A percentile compares a stretch with the other conserved stretches of the same genome.
Conservation (phyloP, 1,139 yeast genomes). For the Protomyces arabidopsidicola region DNA sequence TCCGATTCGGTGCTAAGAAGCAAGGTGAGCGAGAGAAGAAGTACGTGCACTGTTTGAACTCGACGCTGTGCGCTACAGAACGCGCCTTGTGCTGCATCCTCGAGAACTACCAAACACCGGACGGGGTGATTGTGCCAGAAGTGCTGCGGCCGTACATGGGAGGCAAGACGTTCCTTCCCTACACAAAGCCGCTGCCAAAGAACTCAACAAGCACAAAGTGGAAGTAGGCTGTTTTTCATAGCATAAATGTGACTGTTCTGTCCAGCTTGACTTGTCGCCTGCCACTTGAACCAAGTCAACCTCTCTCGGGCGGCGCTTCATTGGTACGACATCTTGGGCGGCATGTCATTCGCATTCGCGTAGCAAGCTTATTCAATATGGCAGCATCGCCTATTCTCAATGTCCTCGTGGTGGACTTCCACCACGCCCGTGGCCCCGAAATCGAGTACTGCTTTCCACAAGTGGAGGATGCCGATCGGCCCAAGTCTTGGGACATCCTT, state of each 20-base stretch:
- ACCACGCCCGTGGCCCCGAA: conserved; percentile 92
- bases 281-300: too few relatives aligned
- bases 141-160: conserved; percentile 94
- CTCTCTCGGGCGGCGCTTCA: too few relatives aligned
- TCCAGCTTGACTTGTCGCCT: neutral
- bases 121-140: conserved; percentile 73
- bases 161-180: conserved; percentile 95
- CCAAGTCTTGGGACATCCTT: conserved; percentile 79
- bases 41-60: conserved; percentile 96
- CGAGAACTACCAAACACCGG: conserved; percentile 96
- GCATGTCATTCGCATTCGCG: neutral
- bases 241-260: neutral
- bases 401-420: conserved; percentile 85
- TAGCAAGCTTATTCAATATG: neutral
- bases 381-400: conserved; percentile 55
- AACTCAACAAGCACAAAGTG: conserved; percentile 43
- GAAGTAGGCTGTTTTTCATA: conserved; percentile 24
- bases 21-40: conserved; percentile 93
- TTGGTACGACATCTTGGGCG: too few relatives aligned
- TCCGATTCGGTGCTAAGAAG: conserved; percentile 97
- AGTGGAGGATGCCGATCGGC: conserved; percentile 40
- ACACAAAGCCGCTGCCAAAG: conserved; percentile 84
- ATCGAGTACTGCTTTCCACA: conserved; percentile 67
- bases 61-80: conserved; percentile 95
- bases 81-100: conserved; percentile 95